A percentile compares a stretch with the other conserved stretches of the same genome.
Conservation (phyloP, 164 flowering plant species). For the Euptelea pleiosperma region DNA sequence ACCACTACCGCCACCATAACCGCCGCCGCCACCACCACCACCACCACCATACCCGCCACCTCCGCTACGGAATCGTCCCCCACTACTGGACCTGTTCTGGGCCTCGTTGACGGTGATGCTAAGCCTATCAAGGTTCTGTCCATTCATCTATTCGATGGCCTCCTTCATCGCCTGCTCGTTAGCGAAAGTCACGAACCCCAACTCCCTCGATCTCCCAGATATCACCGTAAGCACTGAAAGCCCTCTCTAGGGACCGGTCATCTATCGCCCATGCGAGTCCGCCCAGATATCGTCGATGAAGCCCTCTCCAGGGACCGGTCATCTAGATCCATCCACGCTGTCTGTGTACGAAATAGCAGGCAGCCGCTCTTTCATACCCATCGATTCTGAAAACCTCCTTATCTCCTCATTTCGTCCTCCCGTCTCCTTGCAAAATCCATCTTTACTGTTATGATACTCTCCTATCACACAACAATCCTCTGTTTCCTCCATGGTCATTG, state of each 20-base stretch:
- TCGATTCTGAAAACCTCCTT: too few species aligned
- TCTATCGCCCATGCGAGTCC: constrained; percentile 38
- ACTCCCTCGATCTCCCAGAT: constrained; percentile 22
- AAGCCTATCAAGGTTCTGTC: constrained; percentile 20
- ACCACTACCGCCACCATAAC: constrained; percentile 9
- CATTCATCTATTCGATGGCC: constrained; percentile 24
- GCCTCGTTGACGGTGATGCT: constrained; percentile 25
- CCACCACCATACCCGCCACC: constrained; percentile 1
- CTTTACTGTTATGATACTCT: too few species aligned
- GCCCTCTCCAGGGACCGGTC: too few species aligned
- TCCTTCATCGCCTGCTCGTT: constrained; percentile 21
- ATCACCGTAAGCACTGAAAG: constrained; percentile 26
- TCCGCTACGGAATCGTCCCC: not conserved
- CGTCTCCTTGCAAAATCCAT: too few species aligned
- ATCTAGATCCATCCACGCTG: too few species aligned
- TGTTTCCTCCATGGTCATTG: too few species aligned
- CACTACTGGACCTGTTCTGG: constrained; percentile 16
- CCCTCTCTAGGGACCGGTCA: constrained; percentile 20
- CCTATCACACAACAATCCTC: too few species aligned
- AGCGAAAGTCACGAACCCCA: constrained; percentile 19
- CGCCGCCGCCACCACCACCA: constrained; percentile 7
- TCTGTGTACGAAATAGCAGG: too few species aligned
- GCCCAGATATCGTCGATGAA: too few species aligned
- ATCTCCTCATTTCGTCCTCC: too few species aligned
- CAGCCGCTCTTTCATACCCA: too few species aligned